Percentiles rank a stretch among this genome's conserved stretches.
These are phyloP conservation scores for Chaetomium sp. DNA, from an alignment of 2,329 filamentous ascomycete genomes.

Conservation along the genomic window DNA sequence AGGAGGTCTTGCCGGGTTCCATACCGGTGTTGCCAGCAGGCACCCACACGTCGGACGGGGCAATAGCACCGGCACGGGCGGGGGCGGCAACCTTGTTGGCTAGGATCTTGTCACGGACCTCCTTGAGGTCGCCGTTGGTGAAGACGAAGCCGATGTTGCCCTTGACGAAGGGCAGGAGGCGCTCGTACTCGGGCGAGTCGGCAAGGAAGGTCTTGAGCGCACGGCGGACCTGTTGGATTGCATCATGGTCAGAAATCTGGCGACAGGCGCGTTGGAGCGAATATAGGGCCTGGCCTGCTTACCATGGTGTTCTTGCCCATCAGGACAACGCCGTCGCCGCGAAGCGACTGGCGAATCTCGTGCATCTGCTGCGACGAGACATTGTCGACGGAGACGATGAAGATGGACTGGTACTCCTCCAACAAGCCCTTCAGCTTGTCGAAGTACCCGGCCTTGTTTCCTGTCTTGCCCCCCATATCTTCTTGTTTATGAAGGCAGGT, in stretches of 20 bases:
- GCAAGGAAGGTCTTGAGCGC: conserved; percentile 90
- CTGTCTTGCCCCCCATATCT: conserved; percentile 98
- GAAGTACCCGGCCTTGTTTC: conserved; percentile 96
- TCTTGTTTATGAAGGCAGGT: conserved; percentile 97
- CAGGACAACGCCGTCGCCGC: conserved; percentile 89
- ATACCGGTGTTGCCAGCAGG: conserved; percentile 99
- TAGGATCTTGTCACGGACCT: conserved; percentile 89
- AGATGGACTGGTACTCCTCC: conserved; percentile 95
- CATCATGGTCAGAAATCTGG: conserved; percentile 11
- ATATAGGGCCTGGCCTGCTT: conserved; percentile 28
- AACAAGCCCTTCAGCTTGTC: conserved; percentile 98
- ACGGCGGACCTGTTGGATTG: conserved; percentile 74
- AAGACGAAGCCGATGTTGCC: conserved; percentile 99
- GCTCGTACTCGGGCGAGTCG: conserved; percentile 97
- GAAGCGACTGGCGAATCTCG: conserved; percentile 94
- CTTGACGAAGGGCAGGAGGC: conserved; percentile 91
- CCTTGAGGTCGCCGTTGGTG: conserved; percentile 96
- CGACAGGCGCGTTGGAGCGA: background rate
- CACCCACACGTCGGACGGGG: conserved; percentile 89
- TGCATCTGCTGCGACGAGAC: conserved; percentile 99
- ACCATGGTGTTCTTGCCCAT: conserved; percentile 99
- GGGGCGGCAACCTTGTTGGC: conserved; percentile 97
- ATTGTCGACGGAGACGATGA: conserved; percentile 99
- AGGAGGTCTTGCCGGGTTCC: conserved; percentile 99
- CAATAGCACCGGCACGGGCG: conserved; percentile 95